Percentiles rank a stretch among this genome's conserved stretches.
Evolutionary conservation across 108 stramenopile species (phyloP).

Genomic region (Cyclotella kingstonii): DNA sequence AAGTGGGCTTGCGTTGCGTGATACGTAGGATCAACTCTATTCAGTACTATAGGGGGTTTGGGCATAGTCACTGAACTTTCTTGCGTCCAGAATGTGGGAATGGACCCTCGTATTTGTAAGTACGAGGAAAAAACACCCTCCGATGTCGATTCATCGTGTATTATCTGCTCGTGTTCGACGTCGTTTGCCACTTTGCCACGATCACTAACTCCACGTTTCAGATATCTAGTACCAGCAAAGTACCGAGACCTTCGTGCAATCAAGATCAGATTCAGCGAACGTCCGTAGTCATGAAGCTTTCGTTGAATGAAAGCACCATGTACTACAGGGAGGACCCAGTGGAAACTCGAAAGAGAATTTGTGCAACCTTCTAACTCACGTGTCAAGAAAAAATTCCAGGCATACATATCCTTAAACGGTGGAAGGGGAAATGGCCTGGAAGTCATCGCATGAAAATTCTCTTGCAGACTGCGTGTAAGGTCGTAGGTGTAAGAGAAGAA

Average conservation of each 20-base stretch:
- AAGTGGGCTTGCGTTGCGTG: slow-evolving; percentile 93
- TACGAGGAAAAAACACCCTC: slow-evolving; percentile 87
- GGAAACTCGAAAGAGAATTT: slow-evolving; percentile 74
- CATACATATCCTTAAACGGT: slow-evolving; percentile 93
- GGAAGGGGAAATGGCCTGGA: slow-evolving; percentile 77
- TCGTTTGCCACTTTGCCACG: slow-evolving; percentile 96
- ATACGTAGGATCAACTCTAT: slow-evolving; percentile 93
- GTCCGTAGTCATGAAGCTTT: slow-evolving; percentile 87
- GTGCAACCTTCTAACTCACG: slow-evolving; percentile 85
- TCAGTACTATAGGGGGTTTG: slow-evolving; percentile 95
- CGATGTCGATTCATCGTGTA: slow-evolving; percentile 86
- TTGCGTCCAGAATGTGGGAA: slow-evolving; percentile 98
- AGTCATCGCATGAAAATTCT: slow-evolving; percentile 88
- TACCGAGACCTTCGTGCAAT: slow-evolving; percentile 93
- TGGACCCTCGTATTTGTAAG: slow-evolving; percentile 94
- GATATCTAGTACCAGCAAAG: slow-evolving; percentile 97
- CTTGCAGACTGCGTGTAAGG: slow-evolving; percentile 90
- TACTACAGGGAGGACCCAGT: slow-evolving; percentile 91
- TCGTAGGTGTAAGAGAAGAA: slow-evolving; percentile 97
- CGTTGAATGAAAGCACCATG: slow-evolving; percentile 95
- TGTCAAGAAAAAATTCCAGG: slow-evolving; percentile 91
- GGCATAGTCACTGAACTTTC: slow-evolving; percentile 92
- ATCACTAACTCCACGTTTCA: slow-evolving; percentile 96
- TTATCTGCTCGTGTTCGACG: slow-evolving; percentile 92
- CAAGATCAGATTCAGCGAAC: slow-evolving; percentile 85